Evolutionary conservation across 768 basidiomycete species (phyloP).

Genomic region (Lactarius evosmus): DNA sequence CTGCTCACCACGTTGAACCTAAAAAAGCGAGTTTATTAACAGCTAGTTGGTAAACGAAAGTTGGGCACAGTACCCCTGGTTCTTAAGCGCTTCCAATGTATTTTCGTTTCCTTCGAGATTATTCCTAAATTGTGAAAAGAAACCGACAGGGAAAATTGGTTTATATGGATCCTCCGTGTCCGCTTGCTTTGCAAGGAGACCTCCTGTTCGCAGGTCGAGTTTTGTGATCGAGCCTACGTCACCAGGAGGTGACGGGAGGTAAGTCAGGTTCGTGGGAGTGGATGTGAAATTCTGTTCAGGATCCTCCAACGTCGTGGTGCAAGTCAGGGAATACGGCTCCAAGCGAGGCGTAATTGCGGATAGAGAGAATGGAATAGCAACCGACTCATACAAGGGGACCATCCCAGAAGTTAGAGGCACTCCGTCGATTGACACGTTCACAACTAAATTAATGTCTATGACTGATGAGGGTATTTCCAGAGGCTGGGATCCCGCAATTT

Average conservation of each 20-base stretch:
- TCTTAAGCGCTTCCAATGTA: slow-evolving; percentile 52
- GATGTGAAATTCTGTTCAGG: slow-evolving; percentile 35
- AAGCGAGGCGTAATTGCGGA: slow-evolving; percentile 33
- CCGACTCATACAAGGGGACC: slow-evolving; percentile 41
- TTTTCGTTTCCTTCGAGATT: slow-evolving; percentile 53
- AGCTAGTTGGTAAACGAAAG: slow-evolving; percentile 14
- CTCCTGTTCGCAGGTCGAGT: slow-evolving; percentile 46
- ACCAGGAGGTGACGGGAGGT: slow-evolving; percentile 39
- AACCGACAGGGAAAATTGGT: slow-evolving; percentile 65
- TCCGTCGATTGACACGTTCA: slow-evolving; percentile 36
- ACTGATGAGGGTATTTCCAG: slow-evolving; percentile 31
- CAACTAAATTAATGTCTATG: slow-evolving; percentile 25
- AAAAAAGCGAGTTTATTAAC: slow-evolving; percentile 23
- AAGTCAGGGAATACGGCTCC: slow-evolving; percentile 36
- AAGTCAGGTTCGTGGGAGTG: slow-evolving; percentile 37
- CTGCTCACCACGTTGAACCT: slow-evolving; percentile 41
- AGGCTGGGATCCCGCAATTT: slow-evolving; percentile 37
- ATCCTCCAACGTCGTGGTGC: slow-evolving; percentile 34
- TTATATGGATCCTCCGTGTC: slow-evolving; percentile 31
- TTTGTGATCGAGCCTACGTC: slow-evolving; percentile 44
- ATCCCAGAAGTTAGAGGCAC: slow-evolving; percentile 28
- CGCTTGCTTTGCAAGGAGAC: slow-evolving; percentile 40
- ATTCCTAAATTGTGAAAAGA: slow-evolving; percentile 59
- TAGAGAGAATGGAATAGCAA: slow-evolving; percentile 39
- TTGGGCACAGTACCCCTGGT: slow-evolving; percentile 44